Base-by-base conservation (phyloP, 495 filamentous ascomycete species). In the Acidiella bohemica region DNA sequence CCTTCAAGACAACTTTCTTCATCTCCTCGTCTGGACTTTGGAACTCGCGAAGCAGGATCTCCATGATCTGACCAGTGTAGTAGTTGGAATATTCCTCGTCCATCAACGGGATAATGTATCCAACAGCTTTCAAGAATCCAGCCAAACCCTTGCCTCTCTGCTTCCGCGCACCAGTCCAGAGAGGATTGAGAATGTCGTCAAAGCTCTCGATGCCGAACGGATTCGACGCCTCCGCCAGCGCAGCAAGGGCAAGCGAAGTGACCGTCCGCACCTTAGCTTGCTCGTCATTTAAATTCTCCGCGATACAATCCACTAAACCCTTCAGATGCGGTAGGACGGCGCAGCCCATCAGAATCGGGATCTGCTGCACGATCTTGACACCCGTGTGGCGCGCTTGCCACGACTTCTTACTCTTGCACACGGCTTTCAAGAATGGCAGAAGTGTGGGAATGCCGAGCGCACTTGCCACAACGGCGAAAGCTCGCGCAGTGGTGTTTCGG, bases 191-290 rank as follows among this genome's bases (percentile, higher is more conserved):
- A 53, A 99, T 96, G 38, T 90, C 82, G 54, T 96, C 88, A 53
- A 99, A 99, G 49, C 83, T 90, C 62, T 99, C 92, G 50, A 99
- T 96, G 79, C 92, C 92, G 53, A 96, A 99, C 0, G 92, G 92
- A 58, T 88, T 90, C 17, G 90, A 85, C 21, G 92, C 92, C 60
- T 99, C 92, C 24, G 92, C 92, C 38, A 99, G 68, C 25, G 92
- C 92, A 25, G 87, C 90, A 54, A 99, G 90, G 41, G 92, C 84
- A 55, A 99, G 71, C 60, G 80, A 85, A 23, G 92, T 95, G 20
- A 94, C 88, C 12, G 90, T 96, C 47, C 90, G 74, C 22, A 99
- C 92, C 63, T 96, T 96, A 32, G 86, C 83, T 60, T 96, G 90
- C 51, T 99, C 92, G 56, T 99, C 92, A 52, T 88, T 92, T 12